These are phyloP conservation scores for Blastobotrys petasosporus DNA, from an alignment of 1,139 yeast species.

Conservation along the genomic window DNA sequence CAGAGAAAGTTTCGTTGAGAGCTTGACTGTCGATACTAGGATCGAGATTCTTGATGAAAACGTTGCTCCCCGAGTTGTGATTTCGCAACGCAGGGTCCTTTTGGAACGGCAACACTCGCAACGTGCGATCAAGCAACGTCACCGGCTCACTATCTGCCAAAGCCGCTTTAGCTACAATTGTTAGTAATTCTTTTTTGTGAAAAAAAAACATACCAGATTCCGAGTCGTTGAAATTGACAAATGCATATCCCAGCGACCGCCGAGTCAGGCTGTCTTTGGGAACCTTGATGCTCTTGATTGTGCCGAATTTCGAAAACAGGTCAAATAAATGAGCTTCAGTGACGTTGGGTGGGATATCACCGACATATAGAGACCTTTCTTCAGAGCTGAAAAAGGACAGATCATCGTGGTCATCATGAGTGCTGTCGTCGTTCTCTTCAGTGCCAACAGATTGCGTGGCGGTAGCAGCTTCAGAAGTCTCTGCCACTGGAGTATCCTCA, in stretches of 20 bases:
- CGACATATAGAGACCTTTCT: slow-evolving; percentile 64
- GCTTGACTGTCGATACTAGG: slow-evolving; percentile 59
- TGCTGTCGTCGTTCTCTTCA: background rate
- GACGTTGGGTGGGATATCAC: slow-evolving; percentile 78
- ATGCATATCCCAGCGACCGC: slow-evolving; percentile 87
- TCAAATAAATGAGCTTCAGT: slow-evolving; percentile 81
- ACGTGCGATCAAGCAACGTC: slow-evolving; percentile 76
- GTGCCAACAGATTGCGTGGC: background rate
- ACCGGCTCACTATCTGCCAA: slow-evolving; percentile 76
- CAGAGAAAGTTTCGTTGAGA: slow-evolving; percentile 55
- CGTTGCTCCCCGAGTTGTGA: slow-evolving; percentile 30
- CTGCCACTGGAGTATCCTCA: background rate
- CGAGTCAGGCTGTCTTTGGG: slow-evolving; percentile 87
- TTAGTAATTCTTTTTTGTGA: too few species aligned
- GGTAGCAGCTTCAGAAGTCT: background rate
- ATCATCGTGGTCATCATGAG: background rate
- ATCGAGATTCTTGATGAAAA: slow-evolving; percentile 49
- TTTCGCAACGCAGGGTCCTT: slow-evolving; percentile 79
- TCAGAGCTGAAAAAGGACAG: slow-evolving; percentile 8
- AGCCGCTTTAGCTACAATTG: slow-evolving; percentile 58
- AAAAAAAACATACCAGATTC: slow-evolving; percentile 40
- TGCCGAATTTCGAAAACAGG: slow-evolving; percentile 77
- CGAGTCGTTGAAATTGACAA: slow-evolving; percentile 75
- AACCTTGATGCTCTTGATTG: slow-evolving; percentile 81
- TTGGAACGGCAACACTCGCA: slow-evolving; percentile 92